Conservation (phyloP, 1,284 basidiomycete genomes). For the Afroboletus lepidellus region DNA sequence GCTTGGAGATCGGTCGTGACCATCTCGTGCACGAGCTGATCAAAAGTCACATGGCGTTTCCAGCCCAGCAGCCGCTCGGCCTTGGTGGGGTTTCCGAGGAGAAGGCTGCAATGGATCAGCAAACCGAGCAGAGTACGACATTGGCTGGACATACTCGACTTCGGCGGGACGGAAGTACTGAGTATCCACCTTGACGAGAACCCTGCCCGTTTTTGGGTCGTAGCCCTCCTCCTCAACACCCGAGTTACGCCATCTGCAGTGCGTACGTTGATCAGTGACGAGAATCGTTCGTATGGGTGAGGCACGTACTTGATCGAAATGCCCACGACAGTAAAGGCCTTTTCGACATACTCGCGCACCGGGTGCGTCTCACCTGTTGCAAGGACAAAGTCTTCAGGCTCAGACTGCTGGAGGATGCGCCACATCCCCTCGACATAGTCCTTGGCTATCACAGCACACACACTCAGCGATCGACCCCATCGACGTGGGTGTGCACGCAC, state of each 20-base stretch:
- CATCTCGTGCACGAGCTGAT: constrained; percentile 86
- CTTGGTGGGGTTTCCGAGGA: constrained; percentile 81
- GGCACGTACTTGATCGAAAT: constrained; percentile 58
- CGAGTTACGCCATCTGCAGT: constrained; percentile 66
- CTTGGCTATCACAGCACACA: constrained; percentile 48
- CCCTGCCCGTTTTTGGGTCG: constrained; percentile 62
- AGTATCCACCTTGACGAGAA: constrained; percentile 78
- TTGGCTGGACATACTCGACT: constrained; percentile 76
- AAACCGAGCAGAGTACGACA: background rate
- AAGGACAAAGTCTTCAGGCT: constrained; percentile 84
- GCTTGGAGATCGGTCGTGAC: constrained; percentile 75
- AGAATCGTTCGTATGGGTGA: background rate
- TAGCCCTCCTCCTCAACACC: constrained; percentile 77
- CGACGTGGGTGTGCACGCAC: constrained; percentile 39
- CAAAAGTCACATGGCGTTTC: constrained; percentile 81
- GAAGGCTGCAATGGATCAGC: constrained; percentile 49
- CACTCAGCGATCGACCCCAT: constrained; percentile 9
- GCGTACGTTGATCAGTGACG: background rate
- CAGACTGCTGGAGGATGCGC: constrained; percentile 85
- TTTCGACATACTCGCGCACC: constrained; percentile 87
- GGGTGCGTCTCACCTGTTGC: constrained; percentile 91
- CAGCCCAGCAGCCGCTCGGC: constrained; percentile 83
- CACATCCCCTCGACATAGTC: constrained; percentile 96
- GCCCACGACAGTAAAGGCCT: constrained; percentile 70
- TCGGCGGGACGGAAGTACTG: constrained; percentile 88